These are phyloP conservation scores for Coemansia sp. DNA, from an alignment of 192 early-diverging fungal genomes.

Conservation along the genomic window DNA sequence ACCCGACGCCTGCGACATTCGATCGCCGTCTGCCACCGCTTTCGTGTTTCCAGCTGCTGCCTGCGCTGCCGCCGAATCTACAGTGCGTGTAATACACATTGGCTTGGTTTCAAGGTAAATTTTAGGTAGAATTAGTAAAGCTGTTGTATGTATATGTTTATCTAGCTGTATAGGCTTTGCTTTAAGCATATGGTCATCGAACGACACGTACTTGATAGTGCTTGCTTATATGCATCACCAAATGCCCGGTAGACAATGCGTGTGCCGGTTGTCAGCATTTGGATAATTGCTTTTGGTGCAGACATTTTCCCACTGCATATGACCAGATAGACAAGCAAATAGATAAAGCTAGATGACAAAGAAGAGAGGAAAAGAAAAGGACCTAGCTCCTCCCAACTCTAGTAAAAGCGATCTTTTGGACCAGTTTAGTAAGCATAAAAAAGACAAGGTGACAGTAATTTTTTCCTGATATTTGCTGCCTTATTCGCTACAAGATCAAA, in stretches of 20 bases:
- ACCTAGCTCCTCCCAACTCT: too few species aligned
- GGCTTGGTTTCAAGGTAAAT: not conserved
- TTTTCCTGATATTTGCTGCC: too few species aligned
- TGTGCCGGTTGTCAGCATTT: constrained; percentile 74
- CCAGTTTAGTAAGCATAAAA: too few species aligned
- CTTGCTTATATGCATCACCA: constrained; percentile 90
- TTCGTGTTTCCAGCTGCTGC: constrained; percentile 68
- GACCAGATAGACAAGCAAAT: not conserved
- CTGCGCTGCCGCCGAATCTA: constrained; percentile 67
- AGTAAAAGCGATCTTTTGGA: too few species aligned
- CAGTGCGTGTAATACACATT: not conserved
- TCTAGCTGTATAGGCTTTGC: not conserved
- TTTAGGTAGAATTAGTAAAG: not conserved
- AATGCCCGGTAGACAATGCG: constrained; percentile 89
- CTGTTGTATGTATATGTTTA: not conserved
- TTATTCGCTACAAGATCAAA: too few species aligned
- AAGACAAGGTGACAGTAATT: too few species aligned
- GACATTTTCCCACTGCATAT: constrained; percentile 35
- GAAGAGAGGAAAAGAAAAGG: too few species aligned
- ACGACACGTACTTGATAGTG: constrained; percentile 71
- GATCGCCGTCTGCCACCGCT: constrained; percentile 59
- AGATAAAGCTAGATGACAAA: not conserved
- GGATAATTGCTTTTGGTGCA: constrained; percentile 70
- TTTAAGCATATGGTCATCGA: not conserved
- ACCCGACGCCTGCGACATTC: constrained; percentile 72